Evolutionary conservation across 306 rosid species (phyloP), one percentile per base, ranked within the genome.

Genomic region (Quercus parvula): DNA sequence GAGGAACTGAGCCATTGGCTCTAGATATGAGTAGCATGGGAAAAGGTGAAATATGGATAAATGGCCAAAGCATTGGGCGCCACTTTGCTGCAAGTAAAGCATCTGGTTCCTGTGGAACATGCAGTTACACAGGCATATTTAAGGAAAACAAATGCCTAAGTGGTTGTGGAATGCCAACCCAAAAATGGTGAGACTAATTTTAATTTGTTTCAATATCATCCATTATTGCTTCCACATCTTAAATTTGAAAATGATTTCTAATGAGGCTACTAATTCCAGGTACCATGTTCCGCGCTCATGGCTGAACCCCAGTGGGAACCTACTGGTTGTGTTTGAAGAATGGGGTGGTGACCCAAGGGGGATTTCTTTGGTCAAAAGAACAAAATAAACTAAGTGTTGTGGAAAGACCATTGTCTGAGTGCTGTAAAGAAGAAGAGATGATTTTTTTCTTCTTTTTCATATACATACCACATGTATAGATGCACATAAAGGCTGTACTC

Each of bases 21-120:
- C 86, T 95, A 74, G 99, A 95, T 70, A 89, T 93, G 99, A 85
- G 85, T 67, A 84, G 89, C 90, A 95, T 95, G 99, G 97, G 97
- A 77, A 95, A 95, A 73, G 99, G 99, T 61, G 86, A 93, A 68
- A 78, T 90, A 33, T 95, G 99, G 99, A 77, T 95, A 56, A 95
- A 95, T 24, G 97, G 97, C 27, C 91, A 73, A 27, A 91, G 92
- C 87, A 93, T 95, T 11, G 99, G 99, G 67, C 98, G 99, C 79
- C 96, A 95, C 77, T 90, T 91, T 96, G 91, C 99, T 1, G 96
- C 75, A 67, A 86, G 90, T 75, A 85, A 51, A 33, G 97, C 99
- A 38, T 81, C 4, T 0, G 99, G 96, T 11, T 41, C 15, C 31
- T 95, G 99, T 84, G 88, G 85, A 24, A 76, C 75, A 56, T 95